A percentile compares a stretch with the other conserved stretches of the same genome.
These are phyloP conservation scores for Apiospora malaysiana DNA, from an alignment of 2,329 filamentous ascomycete species.

Conservation along the genomic window DNA sequence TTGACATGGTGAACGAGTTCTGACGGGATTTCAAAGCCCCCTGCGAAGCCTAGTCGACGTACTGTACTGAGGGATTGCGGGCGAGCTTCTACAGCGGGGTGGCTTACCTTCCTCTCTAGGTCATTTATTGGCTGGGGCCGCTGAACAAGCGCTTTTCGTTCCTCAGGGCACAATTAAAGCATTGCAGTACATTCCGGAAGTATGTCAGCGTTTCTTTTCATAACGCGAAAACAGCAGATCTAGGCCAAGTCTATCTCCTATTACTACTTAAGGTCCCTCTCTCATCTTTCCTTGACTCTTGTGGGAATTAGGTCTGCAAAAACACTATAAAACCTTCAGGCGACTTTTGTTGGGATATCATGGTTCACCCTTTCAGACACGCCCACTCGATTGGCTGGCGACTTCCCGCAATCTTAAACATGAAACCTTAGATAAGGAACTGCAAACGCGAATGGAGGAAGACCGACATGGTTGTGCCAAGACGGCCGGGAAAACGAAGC, in stretches of 20 bases:
- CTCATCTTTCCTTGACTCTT: neutral
- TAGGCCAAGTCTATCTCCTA: neutral
- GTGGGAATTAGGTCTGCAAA: no score
- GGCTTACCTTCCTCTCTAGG: neutral
- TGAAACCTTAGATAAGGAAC: neutral
- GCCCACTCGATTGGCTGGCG: neutral
- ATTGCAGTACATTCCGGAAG: neutral
- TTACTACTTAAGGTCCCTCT: neutral
- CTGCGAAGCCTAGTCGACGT: no score
- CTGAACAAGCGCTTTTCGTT: constrained; percentile 2
- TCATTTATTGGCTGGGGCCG: neutral
- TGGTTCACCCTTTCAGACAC: neutral
- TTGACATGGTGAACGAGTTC: no score
- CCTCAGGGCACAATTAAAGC: neutral
- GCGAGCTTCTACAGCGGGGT: neutral
- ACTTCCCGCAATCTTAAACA: neutral
- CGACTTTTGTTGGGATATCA: neutral
- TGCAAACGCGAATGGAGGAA: constrained; percentile 1
- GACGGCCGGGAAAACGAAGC: neutral
- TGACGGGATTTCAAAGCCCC: no score
- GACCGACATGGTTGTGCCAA: neutral
- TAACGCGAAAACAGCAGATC: neutral
- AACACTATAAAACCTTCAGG: no score
- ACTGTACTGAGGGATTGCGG: no score
- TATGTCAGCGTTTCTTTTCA: neutral